These are phyloP conservation scores for Alternaria sp. DNA, from an alignment of 2,329 filamentous ascomycete species.

Conservation along the genomic window DNA sequence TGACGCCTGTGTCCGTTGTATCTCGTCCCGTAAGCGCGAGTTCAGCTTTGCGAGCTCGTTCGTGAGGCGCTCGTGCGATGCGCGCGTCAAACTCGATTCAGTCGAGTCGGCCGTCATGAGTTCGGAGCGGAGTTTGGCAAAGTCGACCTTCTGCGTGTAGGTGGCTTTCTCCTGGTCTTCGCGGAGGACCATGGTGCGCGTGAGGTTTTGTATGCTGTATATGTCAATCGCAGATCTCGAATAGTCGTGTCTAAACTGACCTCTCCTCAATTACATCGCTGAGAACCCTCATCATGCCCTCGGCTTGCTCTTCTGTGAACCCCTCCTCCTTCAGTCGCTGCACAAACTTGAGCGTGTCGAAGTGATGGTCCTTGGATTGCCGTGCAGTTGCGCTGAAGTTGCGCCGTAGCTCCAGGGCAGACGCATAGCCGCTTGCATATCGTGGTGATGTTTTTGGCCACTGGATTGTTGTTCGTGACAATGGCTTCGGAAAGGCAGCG, in stretches of 20 bases:
- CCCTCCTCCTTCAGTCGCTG: conserved; percentile 88
- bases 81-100: conserved; percentile 85
- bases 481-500: conserved; percentile 11
- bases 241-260: conserved; percentile 49
- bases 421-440: conserved; percentile 6
- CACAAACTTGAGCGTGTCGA: conserved; percentile 97
- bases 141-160: conserved; percentile 91
- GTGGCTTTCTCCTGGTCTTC: conserved; percentile 86
- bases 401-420: conserved; percentile 25
- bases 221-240: not conserved
- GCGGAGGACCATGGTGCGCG: conserved; percentile 94
- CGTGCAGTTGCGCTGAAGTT: conserved; percentile 72
- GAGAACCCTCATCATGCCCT: conserved; percentile 97
- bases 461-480: conserved; percentile 8
- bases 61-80: conserved; percentile 87
- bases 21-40: conserved; percentile 87
- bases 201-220: conserved; percentile 91
- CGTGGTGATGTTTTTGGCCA: conserved; percentile 10
- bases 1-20: conserved; percentile 90
- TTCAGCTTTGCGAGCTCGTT: conserved; percentile 96
- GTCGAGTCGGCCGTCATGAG: conserved; percentile 90
- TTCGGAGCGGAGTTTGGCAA: conserved; percentile 94
- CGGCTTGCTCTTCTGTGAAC: conserved; percentile 92
- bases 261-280: conserved; percentile 97
- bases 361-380: conserved; percentile 82